phyloP scores from a whole-genome alignment of 2,329 filamentous ascomycete genomes.

The Nemania abortiva region DNA sequence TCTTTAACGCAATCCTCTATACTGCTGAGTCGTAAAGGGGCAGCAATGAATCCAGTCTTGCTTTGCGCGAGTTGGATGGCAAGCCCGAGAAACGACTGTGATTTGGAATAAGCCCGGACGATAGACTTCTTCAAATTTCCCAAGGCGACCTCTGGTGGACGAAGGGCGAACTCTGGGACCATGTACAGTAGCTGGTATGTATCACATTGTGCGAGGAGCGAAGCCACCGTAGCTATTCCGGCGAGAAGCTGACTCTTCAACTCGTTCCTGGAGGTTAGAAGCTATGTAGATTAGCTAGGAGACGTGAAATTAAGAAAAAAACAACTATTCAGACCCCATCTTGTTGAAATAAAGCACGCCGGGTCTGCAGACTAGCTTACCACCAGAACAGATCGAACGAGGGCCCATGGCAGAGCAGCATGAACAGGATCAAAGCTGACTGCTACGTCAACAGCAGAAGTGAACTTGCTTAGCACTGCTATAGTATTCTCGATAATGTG shows the following conservation, averaged over 20 bases:
- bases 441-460: conserved; percentile 18
- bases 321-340: too few species aligned
- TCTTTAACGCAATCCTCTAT: background rate
- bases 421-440: conserved; percentile 29
- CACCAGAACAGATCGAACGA: conserved; percentile 23
- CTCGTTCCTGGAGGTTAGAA: conserved; percentile 1
- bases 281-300: background rate
- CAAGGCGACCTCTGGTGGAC: background rate
- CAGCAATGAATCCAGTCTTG: background rate
- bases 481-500: conserved; percentile 9
- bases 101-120: conserved; percentile 8
- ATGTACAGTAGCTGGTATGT: conserved; percentile 26
- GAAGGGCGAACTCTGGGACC: conserved; percentile 6
- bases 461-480: conserved; percentile 1
- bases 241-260: conserved; percentile 12
- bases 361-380: background rate
- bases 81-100: conserved; percentile 18
- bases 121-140: conserved; percentile 10
- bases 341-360: background rate
- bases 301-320: background rate
- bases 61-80: conserved; percentile 7
- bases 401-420: conserved; percentile 32
- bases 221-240: conserved; percentile 10
- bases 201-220: conserved; percentile 25
- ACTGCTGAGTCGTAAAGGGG: conserved; percentile 10